Evolutionary conservation across 768 basidiomycete species (phyloP), one percentile per base, ranked within the genome.

Genomic region (Tylopilus felleus): DNA sequence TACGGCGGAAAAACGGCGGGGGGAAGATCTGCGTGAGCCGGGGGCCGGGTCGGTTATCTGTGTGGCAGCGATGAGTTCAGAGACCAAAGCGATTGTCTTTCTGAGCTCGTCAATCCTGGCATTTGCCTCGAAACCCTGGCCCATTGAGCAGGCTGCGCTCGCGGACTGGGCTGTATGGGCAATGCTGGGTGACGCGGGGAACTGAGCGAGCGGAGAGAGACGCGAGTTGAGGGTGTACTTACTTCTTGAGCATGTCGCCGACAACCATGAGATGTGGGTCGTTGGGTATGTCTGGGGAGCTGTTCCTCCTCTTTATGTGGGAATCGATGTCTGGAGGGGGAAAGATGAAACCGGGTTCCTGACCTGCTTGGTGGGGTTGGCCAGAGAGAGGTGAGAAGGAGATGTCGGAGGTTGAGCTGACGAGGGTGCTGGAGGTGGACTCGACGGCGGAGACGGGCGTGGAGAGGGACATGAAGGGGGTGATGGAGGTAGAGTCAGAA

Each of bases 121-220:
- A 38, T 74, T 74, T 7, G 80, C 79, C 60, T 79, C 77, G 8
- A 73, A 56, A 47, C 74, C 75, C 57, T 80, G 77, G n/a, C 70
- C 77, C 16, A 67, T 56, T 27, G 71, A 72, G 57, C 80, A 84
- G 31, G 78, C 77, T 36, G 75, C 74, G 39, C 76, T 80, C 40
- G 82, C 84, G 41, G 80, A 80, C 49, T 77, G 74, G 36, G 84
- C 83, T 16, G 82, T 83, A 51, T 80, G 76, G 39, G 79, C 81
- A 59, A 86, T 84, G 66, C 85, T 86, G 62, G 39, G 58, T 51
- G 57, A 53, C 49, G 63, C 56, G 57, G 52, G 58, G 55, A 64
- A 53, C 56, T 58, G 40, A 65, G 64, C 35, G 54, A 27, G 38
- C 2, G 57, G 28, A 2, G 10, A 3, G 38, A 17, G 23, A 43